Evolutionary conservation across 495 filamentous ascomycete genomes (phyloP).

Genomic region (Podospora didyma): DNA sequence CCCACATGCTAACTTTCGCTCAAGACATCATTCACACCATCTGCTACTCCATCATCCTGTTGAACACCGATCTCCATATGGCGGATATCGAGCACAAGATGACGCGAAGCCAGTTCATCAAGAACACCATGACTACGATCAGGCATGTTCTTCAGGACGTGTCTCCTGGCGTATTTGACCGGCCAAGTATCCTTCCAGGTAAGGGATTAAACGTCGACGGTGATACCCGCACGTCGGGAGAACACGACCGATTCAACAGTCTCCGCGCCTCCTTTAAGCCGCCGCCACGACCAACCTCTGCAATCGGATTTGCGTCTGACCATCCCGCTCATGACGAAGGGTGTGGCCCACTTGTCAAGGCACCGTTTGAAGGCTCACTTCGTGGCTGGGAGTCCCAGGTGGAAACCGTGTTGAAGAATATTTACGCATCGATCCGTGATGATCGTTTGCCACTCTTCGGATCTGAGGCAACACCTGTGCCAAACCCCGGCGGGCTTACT

Average conservation of each 20-base stretch:
- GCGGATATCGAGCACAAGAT: constrained; percentile 95
- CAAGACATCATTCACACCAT: constrained; percentile 95
- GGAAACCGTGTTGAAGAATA: constrained; percentile 85
- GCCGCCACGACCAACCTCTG: constrained; percentile 41
- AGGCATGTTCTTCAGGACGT: constrained; percentile 68
- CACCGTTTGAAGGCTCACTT: constrained; percentile 70
- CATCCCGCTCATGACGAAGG: constrained; percentile 25
- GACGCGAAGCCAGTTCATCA: constrained; percentile 89
- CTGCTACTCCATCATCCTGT: constrained; percentile 87
- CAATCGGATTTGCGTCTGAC: constrained; percentile 24
- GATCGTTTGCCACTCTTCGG: constrained; percentile 75
- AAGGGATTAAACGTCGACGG: constrained; percentile 28
- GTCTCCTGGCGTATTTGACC: constrained; percentile 62
- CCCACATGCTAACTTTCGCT: constrained; percentile 3
- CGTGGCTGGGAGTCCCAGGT: constrained; percentile 87
- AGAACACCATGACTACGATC: constrained; percentile 93
- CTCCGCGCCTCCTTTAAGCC: constrained; percentile 46
- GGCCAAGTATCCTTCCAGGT: constrained; percentile 40
- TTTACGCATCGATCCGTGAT: constrained; percentile 83
- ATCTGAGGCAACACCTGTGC: constrained; percentile 43
- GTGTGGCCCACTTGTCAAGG: constrained; percentile 69
- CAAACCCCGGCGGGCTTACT: constrained; percentile 44
- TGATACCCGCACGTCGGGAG: constrained; percentile 31
- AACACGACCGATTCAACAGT: constrained; percentile 38
- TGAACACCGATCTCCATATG: constrained; percentile 95